Evolutionary conservation across 257 asterid genomes (phyloP), one percentile per base, ranked within the genome.

Genomic region (Forsythia viridissima): DNA sequence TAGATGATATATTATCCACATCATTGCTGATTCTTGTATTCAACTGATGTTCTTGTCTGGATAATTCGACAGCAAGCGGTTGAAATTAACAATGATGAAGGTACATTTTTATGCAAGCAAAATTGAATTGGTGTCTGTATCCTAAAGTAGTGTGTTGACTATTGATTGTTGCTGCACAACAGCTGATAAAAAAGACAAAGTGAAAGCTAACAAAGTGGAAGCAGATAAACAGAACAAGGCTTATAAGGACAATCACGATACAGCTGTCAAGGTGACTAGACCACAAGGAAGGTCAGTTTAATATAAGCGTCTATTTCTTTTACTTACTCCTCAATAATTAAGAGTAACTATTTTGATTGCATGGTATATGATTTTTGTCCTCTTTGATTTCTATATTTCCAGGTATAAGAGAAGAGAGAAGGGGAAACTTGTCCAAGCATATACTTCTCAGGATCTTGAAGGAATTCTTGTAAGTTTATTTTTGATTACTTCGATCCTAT

Each of bases 341-440:
- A 52, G 8, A 77, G 20, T n/a, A 52, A 18, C 69, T 71, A n/a
- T 30, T 70, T 42, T 55, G 59, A 13, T 52, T 51, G 72, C 30
- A 21, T 61, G 10, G 37, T 24, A 11, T 24, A 36, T 78, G 74
- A 51, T 16, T 37, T 76, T 38, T 63, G 40, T 6, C 70, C 7
- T 10, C 37, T 24, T 63, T 38, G 74, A 76, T 77, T 43, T 74
- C 63, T 77, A 34, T 81, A 71, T 69, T 9, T 73, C 34, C 85
- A 96, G 99, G 81, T 93, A 96, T 86, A 88, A 92, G 89, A 93
- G 79, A 80, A 87, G 99, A 81, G 99, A 96, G 87, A 92, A 79
- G 85, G 99, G 97, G 71, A 96, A 96, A 89, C 90, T 79, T 73
- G 97, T 93, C 78, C 82, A 81, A 24, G 84, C 83, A 72, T 96